Base-by-base conservation (phyloP, 768 basidiomycete species). In the Mycena albidolilacea region DNA sequence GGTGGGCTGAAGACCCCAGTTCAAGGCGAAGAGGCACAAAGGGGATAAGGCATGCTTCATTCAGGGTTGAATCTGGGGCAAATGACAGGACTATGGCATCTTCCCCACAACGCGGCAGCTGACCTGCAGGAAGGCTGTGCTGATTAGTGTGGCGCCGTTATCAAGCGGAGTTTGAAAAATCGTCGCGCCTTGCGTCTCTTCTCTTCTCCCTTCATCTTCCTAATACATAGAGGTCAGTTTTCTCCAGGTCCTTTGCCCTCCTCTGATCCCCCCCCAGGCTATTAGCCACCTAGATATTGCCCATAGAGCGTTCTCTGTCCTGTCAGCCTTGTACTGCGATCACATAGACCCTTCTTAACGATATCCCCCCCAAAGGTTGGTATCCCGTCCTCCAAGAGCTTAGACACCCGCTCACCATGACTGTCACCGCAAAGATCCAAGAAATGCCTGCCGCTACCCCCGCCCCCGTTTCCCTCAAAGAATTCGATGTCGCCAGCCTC, bases 401-500 rank as follows among this genome's bases (percentile, higher is more conserved):
- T 77, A 60, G 68, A 76, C 67, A 72, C 41, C 67, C 76, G 30
- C 30, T 30, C 30, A 30, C 30, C 30, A 30, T 72, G 67, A 71
- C 66, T 54, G 71, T 71, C 70, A 41, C 61, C 63, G 50, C 52
- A 9, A 74, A 92, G 89, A 90, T 84, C 78, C 80, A 83, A 86
- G 87, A 91, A 84, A 96, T 96, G 94, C 93, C 94, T 76, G 91
- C 94, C 85, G 90, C 90, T 83, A 92, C 91, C 74, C 77, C 81
- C 55, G 83, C 84, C 70, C 86, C 89, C 73, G 86, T 88, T 67
- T 88, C 89, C 68, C 90, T 88, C 78, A 76, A 76, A 55, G 87
- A 91, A 78, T 84, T 95, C 75, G 93, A 97, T 83, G 82, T 93
- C 73, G 82, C 93, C 67, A 82, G 92, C 72, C 92, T 97, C 76